Evolutionary conservation across 352 stramenopile genomes (phyloP).

Genomic region (Phytophthora quininea): DNA sequence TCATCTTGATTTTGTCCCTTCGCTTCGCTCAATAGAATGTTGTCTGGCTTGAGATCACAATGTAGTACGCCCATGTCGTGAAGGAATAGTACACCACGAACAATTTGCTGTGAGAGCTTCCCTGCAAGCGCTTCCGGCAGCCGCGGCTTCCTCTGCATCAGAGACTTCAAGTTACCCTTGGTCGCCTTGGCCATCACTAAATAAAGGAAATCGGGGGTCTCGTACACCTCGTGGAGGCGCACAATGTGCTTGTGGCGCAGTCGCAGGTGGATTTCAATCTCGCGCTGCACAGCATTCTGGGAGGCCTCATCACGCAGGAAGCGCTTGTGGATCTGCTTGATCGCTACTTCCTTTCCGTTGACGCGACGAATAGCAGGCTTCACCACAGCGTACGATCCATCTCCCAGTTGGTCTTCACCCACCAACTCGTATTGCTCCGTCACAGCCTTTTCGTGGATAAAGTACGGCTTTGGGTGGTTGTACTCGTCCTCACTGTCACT

Average conservation of each 20-base stretch:
- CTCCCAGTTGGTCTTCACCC: constrained; percentile 85
- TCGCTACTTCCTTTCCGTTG: constrained; percentile 88
- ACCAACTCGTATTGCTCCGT: constrained; percentile 87
- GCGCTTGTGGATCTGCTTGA: constrained; percentile 95
- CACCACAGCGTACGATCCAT: constrained; percentile 89
- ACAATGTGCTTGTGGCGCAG: constrained; percentile 93
- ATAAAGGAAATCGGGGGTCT: constrained; percentile 92
- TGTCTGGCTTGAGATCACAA: constrained; percentile 91
- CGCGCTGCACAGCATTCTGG: constrained; percentile 89
- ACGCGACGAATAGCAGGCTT: constrained; percentile 83
- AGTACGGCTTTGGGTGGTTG: constrained; percentile 79
- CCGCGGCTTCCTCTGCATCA: constrained; percentile 84
- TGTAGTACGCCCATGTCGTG: constrained; percentile 90
- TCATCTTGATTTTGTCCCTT: constrained; percentile 62
- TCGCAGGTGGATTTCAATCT: constrained; percentile 93
- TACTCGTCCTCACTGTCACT: constrained; percentile 73
- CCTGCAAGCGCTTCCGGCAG: constrained; percentile 82
- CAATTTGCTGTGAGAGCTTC: constrained; percentile 87
- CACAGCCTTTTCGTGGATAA: constrained; percentile 88
- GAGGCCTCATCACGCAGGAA: constrained; percentile 89
- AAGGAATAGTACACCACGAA: constrained; percentile 88
- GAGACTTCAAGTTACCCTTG: constrained; percentile 87
- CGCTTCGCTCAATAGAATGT: constrained; percentile 86
- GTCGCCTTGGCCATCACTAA: constrained; percentile 92
- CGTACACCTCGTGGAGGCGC: constrained; percentile 92